Evolutionary conservation across 352 stramenopile species (phyloP).

Genomic region (Phytophthora cryptogea): DNA sequence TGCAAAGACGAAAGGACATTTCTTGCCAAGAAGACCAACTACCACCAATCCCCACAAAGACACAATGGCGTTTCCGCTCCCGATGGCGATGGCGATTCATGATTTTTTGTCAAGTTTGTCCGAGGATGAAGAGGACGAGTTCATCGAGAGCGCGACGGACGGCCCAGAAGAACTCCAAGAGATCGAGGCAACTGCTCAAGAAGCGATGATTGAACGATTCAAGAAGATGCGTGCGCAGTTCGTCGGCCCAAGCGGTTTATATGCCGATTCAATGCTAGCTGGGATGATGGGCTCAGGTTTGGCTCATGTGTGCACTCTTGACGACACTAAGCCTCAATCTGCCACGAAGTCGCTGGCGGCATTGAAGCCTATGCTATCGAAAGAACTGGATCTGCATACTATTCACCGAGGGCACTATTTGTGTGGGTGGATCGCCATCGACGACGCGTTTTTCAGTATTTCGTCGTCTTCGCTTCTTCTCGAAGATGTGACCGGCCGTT

Average conservation of each 20-base stretch:
- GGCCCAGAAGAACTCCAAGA: neutral
- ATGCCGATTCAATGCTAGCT: conserved; percentile 16
- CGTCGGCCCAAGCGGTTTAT: conserved; percentile 19
- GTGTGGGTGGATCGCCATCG: conserved; percentile 35
- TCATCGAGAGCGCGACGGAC: conserved; percentile 5
- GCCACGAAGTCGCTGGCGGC: conserved; percentile 11
- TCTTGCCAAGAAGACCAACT: neutral
- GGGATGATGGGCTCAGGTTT: neutral
- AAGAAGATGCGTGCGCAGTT: conserved; percentile 26
- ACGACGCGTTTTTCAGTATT: conserved; percentile 34
- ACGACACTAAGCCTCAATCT: conserved; percentile 17
- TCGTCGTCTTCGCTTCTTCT: conserved; percentile 25
- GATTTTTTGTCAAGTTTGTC: conserved; percentile 5
- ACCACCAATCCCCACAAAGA: too few species aligned
- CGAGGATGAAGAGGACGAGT: neutral
- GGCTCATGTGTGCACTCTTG: neutral
- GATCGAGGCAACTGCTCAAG: conserved; percentile 4
- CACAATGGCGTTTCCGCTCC: conserved; percentile 13
- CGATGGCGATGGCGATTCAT: neutral
- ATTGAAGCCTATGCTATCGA: conserved; percentile 28
- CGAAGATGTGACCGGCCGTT: conserved; percentile 31
- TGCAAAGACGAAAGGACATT: neutral
- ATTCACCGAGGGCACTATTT: conserved; percentile 38
- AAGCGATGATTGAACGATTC: conserved; percentile 29
- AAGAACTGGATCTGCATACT: conserved; percentile 29